Evolutionary conservation across 176 grass and related monocot species (phyloP), one percentile per base, ranked within the genome.

Genomic region (Alopecurus myosuroides): DNA sequence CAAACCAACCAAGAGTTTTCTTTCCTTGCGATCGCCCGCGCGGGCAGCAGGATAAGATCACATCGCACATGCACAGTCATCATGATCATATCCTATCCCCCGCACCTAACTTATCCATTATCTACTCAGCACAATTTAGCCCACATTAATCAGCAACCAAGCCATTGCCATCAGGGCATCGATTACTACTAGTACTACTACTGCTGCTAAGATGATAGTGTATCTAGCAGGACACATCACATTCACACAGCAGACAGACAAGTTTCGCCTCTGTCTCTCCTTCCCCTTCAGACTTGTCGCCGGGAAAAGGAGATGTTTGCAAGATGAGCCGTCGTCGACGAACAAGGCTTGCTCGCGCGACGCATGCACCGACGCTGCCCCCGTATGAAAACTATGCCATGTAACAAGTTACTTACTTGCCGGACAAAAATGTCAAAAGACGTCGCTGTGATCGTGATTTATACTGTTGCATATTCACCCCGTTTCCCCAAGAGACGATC

Each of bases 11-110:
- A 22, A 22, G 46, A 22, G 19, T 8, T 22, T 71, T 86, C 76
- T 85, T 45, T 34, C 3, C 60, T 6, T 25, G n/a, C 57, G 11
- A 30, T 29, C 58, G 58, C 58, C 58, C 26, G 60, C 25, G 63
- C n/a, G n/a, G n/a, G n/a, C n/a, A n/a, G n/a, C 68, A 80, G 85
- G 89, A 90, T 90, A 90, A 90, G 89, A 87, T 84, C 89, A 76
- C 80, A 84, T 60, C 78, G 75, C 84, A 74, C 46, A 90, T 87
- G 57, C 80, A 45, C 46, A 86, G 84, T 90, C 84, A 87, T 56
- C 62, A 30, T 64, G 18, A 77, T 1, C 64, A 68, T 22, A 68
- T 22, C 63, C 17, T 67, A 67, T 70, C 68, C 12, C 8, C 0
- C 22, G 0, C 63, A 1, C 7, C 17, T 22, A 35, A 35, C 17